These are phyloP conservation scores for Kluyveromyces lactis DNA, from an alignment of 805 yeast genomes.

Conservation along the genomic window DNA sequence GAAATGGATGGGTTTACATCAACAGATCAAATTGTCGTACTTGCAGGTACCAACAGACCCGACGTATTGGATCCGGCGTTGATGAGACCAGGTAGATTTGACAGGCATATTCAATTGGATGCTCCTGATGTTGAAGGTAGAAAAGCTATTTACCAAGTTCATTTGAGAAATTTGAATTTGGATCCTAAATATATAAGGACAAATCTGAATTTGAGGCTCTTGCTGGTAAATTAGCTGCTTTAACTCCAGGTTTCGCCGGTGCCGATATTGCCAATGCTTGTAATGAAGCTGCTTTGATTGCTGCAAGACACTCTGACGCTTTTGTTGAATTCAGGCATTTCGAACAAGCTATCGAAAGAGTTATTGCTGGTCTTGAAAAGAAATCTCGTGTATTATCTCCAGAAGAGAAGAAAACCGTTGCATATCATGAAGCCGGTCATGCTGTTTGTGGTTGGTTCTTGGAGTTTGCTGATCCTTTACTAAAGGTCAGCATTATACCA, in stretches of 20 bases:
- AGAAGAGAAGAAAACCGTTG: constrained; percentile 84
- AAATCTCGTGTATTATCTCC: constrained; percentile 75
- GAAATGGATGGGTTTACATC: constrained; percentile 98
- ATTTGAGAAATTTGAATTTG: constrained; percentile 64
- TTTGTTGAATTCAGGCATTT: constrained; percentile 71
- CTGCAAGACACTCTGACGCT: constrained; percentile 75
- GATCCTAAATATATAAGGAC: constrained; percentile 35
- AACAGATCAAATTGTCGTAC: constrained; percentile 87
- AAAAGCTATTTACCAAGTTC: constrained; percentile 84
- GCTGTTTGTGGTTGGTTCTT: constrained; percentile 97
- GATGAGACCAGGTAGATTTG: constrained; percentile 96
- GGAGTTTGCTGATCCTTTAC: constrained; percentile 82
- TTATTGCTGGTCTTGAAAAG: constrained; percentile 91
- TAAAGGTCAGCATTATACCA: constrained; percentile 94
- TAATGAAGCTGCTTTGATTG: constrained; percentile 95
- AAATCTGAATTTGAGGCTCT: constrained; percentile 42
- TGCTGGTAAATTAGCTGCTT: constrained; percentile 84
- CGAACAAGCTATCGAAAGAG: constrained; percentile 95
- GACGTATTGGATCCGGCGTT: constrained; percentile 90
- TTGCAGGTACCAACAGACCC: constrained; percentile 96
- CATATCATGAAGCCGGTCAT: constrained; percentile 98
- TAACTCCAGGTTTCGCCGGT: constrained; percentile 97
- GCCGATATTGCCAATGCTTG: constrained; percentile 97
- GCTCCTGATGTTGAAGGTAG: constrained; percentile 94
- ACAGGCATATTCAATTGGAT: constrained; percentile 85